Conservation (phyloP, 331 rosid genomes). For the Pyracantha coccinea region DNA sequence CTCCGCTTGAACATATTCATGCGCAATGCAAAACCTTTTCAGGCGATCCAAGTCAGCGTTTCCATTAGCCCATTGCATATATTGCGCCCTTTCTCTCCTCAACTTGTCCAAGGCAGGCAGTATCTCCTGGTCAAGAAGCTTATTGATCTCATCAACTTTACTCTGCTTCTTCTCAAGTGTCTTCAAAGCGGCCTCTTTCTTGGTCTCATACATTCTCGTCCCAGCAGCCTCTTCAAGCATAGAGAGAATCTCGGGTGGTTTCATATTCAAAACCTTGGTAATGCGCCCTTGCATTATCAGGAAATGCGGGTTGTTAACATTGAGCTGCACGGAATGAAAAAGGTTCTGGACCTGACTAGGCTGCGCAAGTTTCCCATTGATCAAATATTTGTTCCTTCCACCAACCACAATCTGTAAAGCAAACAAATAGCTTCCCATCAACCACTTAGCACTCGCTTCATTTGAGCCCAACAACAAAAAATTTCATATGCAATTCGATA, state of each 20-base stretch:
- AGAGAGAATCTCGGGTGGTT: constrained; percentile 88
- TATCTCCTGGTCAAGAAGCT: constrained; percentile 92
- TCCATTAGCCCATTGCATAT: constrained; percentile 99
- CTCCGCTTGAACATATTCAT: constrained; percentile 71
- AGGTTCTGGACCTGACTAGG: constrained; percentile 97
- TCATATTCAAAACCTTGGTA: constrained; percentile 96
- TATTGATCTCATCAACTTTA: constrained; percentile 95
- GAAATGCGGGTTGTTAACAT: constrained; percentile 94
- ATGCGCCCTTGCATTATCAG: constrained; percentile 99
- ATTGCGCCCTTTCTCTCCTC: constrained; percentile 84
- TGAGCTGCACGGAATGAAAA: constrained; percentile 95
- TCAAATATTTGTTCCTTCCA: constrained; percentile 86
- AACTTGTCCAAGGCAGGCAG: constrained; percentile 92
- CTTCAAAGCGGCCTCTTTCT: constrained; percentile 90
- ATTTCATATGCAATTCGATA: neutral
- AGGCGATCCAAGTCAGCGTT: constrained; percentile 91
- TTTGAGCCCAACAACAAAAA: neutral
- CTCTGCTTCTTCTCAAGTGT: constrained; percentile 97
- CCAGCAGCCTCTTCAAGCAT: constrained; percentile 99
- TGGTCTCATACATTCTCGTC: constrained; percentile 96
- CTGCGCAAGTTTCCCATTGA: constrained; percentile 97
- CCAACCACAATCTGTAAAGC: constrained; percentile 87
- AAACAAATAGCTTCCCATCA: constrained; percentile 8
- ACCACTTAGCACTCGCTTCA: neutral
- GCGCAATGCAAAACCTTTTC: constrained; percentile 78